Percentiles rank a stretch among this genome's conserved stretches.
phyloP scores from a whole-genome alignment of 2,329 filamentous ascomycete genomes.

The Diaporthe sp. region DNA sequence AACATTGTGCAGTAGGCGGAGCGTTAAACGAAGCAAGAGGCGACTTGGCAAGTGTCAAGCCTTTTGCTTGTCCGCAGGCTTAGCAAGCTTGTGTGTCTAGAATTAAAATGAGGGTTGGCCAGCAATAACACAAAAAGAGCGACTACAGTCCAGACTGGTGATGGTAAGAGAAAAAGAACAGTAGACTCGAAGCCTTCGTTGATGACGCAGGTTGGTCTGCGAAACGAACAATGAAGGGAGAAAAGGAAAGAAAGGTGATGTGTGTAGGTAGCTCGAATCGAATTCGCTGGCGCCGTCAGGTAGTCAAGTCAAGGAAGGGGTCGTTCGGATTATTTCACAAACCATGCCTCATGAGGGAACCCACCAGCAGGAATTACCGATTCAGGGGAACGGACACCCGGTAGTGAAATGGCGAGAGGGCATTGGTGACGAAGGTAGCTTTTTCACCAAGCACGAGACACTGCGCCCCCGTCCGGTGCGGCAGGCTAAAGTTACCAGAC shows the following conservation, averaged over 20 bases:
- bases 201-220: conserved; percentile 12
- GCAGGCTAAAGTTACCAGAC: conserved; percentile 32
- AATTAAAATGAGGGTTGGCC: conserved; percentile 15
- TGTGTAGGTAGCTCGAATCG: neutral
- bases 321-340: neutral
- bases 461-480: conserved; percentile 32
- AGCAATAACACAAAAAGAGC: conserved; percentile 24
- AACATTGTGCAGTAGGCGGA: neutral
- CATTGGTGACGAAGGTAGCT: conserved; percentile 5
- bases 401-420: too few species aligned
- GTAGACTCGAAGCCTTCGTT: conserved; percentile 10
- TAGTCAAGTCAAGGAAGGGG: neutral
- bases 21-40: neutral
- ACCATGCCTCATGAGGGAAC: conserved; percentile 5
- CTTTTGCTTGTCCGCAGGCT: conserved; percentile 72
- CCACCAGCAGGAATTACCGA: conserved; percentile 21
- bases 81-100: conserved; percentile 71
- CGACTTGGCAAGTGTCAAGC: conserved; percentile 25
- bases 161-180: neutral
- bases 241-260: neutral
- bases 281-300: neutral
- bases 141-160: conserved; percentile 24
- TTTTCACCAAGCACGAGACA: conserved; percentile 21
- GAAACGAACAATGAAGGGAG: conserved; percentile 1
- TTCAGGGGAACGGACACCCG: neutral